These are phyloP conservation scores for Brasenia schreberi DNA, from an alignment of 164 flowering plant species.

Conservation along the genomic window DNA sequence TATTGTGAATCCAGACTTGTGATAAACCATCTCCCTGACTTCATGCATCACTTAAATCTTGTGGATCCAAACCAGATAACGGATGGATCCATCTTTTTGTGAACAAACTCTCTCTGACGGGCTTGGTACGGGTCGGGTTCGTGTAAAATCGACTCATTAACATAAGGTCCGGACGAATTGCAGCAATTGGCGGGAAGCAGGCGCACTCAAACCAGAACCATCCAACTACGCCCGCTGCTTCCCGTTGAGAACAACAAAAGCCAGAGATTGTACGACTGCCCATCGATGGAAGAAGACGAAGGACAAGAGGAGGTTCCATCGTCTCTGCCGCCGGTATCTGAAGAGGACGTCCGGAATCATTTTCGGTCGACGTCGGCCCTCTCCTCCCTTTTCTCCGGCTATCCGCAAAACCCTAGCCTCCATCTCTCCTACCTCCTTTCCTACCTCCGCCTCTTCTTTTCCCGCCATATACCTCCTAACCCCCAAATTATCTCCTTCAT, in stretches of 20 bases:
- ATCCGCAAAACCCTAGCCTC: slow-evolving; percentile 18
- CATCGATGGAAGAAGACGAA: neutral
- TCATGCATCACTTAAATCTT: too few species aligned
- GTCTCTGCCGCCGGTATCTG: neutral
- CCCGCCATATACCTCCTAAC: slow-evolving; percentile 29
- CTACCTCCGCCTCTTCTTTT: slow-evolving; percentile 37
- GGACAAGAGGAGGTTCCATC: neutral
- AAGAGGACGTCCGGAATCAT: neutral
- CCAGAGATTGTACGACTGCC: neutral
- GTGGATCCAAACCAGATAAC: too few species aligned
- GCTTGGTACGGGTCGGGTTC: too few species aligned
- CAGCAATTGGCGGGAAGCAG: too few species aligned
- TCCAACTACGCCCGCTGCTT: neutral
- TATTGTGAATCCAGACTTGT: too few species aligned
- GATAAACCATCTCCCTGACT: too few species aligned
- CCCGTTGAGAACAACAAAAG: neutral
- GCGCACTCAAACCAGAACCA: neutral
- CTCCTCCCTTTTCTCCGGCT: neutral
- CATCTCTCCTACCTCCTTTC: slow-evolving; percentile 36
- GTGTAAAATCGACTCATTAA: too few species aligned
- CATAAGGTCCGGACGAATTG: too few species aligned
- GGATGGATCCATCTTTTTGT: too few species aligned
- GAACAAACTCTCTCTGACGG: too few species aligned
- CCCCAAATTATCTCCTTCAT: slow-evolving; percentile 10
- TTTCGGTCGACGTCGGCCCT: neutral